These are phyloP conservation scores for Pisolithus microcarpus DNA, from an alignment of 768 basidiomycete genomes.

Conservation along the genomic window DNA sequence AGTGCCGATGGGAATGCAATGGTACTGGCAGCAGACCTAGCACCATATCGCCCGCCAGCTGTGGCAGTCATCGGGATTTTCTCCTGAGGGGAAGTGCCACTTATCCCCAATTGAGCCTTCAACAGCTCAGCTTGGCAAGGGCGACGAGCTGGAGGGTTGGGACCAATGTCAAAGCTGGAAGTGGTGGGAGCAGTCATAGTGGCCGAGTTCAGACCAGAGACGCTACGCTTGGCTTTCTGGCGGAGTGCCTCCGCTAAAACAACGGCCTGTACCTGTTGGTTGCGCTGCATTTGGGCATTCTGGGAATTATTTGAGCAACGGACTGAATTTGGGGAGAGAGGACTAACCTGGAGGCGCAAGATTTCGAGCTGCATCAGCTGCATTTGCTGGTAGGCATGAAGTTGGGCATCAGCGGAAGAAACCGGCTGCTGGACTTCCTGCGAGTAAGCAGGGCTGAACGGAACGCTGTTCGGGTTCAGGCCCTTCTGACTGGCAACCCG, in stretches of 20 bases:
- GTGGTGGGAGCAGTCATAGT: slow-evolving; percentile 68
- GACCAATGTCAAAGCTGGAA: slow-evolving; percentile 58
- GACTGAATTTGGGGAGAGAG: slow-evolving; percentile 1
- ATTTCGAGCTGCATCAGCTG: slow-evolving; percentile 84
- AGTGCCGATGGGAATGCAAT: slow-evolving; percentile 34
- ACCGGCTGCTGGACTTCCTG: slow-evolving; percentile 35
- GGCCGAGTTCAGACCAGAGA: slow-evolving; percentile 37
- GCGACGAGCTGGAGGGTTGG: slow-evolving; percentile 58
- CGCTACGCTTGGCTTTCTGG: slow-evolving; percentile 38
- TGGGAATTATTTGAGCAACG: slow-evolving; percentile 21
- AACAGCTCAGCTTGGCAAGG: slow-evolving; percentile 63
- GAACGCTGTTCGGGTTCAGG: slow-evolving; percentile 45
- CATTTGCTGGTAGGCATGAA: slow-evolving; percentile 61
- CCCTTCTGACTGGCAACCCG: slow-evolving; percentile 47
- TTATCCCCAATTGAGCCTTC: slow-evolving; percentile 49
- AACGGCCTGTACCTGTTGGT: slow-evolving; percentile 61
- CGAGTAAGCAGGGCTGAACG: slow-evolving; percentile 37
- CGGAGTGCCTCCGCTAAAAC: slow-evolving; percentile 52
- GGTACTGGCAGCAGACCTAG: slow-evolving; percentile 42
- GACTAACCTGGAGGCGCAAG: slow-evolving; percentile 66
- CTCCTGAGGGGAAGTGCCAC: slow-evolving; percentile 32
- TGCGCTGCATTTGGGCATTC: slow-evolving; percentile 59
- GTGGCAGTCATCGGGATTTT: slow-evolving; percentile 77
- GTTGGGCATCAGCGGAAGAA: slow-evolving; percentile 37
- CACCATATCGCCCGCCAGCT: slow-evolving; percentile 69